Evolutionary conservation across 2,329 filamentous ascomycete genomes (phyloP).

Genomic region (Chaetomium olivaceum): DNA sequence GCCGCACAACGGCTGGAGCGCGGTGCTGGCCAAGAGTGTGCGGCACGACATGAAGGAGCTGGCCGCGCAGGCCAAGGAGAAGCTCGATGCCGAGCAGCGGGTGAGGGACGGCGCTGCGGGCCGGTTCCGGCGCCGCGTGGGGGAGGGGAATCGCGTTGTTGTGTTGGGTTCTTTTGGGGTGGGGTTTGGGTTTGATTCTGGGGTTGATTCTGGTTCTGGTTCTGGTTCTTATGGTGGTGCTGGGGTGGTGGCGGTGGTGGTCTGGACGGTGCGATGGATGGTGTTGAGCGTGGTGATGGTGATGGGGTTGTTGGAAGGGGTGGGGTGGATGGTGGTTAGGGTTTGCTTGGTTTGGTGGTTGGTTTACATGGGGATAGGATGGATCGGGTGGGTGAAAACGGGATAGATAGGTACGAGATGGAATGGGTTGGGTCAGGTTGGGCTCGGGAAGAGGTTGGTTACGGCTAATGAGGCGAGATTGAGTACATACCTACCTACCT

Average conservation of each 20-base stretch:
- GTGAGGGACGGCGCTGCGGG: conserved; percentile 54
- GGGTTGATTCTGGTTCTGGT: too few relatives aligned
- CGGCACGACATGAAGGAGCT: conserved; percentile 57
- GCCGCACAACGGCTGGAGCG: conserved; percentile 58
- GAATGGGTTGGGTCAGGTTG: background rate
- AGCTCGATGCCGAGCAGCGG: conserved; percentile 53
- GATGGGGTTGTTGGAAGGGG: background rate
- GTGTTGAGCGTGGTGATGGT: background rate
- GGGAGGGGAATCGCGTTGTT: conserved; percentile 51
- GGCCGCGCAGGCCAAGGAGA: conserved; percentile 52
- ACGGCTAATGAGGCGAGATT: background rate
- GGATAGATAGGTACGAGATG: background rate
- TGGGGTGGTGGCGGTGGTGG: background rate
- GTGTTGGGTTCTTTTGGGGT: conserved; percentile 19
- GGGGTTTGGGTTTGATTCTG: background rate
- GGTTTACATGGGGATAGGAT: background rate
- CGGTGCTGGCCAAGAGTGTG: conserved; percentile 53
- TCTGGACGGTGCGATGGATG: background rate
- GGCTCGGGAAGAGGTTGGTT: background rate
- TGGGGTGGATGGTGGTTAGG: background rate
- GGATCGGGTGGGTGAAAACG: too few relatives aligned
- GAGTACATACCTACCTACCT: too few relatives aligned
- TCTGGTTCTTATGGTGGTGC: too few relatives aligned
- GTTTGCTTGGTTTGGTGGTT: too few relatives aligned
- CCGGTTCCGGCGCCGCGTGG: conserved; percentile 47